phyloP scores from a whole-genome alignment of 2,329 filamentous ascomycete species.

The Myriangium duriaei region DNA sequence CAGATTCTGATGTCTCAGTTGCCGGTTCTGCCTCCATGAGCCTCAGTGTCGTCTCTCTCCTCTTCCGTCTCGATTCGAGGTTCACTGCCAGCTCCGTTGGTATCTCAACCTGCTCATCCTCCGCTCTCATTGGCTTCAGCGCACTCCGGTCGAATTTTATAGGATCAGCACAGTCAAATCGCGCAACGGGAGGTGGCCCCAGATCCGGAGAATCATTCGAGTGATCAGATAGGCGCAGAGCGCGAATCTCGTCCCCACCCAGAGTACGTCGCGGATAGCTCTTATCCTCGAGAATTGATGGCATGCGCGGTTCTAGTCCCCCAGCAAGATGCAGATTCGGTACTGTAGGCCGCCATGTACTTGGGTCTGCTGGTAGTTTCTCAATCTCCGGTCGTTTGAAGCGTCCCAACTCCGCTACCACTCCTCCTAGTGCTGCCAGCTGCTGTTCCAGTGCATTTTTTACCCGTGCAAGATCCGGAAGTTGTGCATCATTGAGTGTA shows the following conservation, averaged over 20 bases:
- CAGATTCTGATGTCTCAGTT: too few species aligned
- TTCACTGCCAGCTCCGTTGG: slow-evolving; percentile 31
- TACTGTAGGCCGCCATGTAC: slow-evolving; percentile 12
- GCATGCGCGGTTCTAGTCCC: slow-evolving; percentile 34
- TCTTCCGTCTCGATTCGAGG: slow-evolving; percentile 40
- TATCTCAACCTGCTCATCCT: slow-evolving; percentile 21
- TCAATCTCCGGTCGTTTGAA: slow-evolving; percentile 14
- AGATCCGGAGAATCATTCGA: slow-evolving; percentile 54
- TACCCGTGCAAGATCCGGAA: slow-evolving; percentile 55
- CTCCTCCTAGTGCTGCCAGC: slow-evolving; percentile 53
- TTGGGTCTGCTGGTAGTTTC: slow-evolving; percentile 14
- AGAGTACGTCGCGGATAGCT: slow-evolving; percentile 54
- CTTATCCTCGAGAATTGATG: slow-evolving; percentile 59
- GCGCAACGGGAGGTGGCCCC: slow-evolving; percentile 44
- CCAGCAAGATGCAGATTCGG: slow-evolving; percentile 31
- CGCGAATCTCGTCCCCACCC: slow-evolving; percentile 46
- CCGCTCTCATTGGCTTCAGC: slow-evolving; percentile 1
- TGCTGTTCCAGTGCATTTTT: slow-evolving; percentile 61
- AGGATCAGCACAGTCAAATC: slow-evolving; percentile 38
- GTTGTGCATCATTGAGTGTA: slow-evolving; percentile 44
- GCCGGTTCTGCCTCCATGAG: slow-evolving; percentile 21
- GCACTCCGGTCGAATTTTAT: slow-evolving; percentile 29
- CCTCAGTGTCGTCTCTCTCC: slow-evolving; percentile 37
- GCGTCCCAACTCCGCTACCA: slow-evolving; percentile 53
- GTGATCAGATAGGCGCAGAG: slow-evolving; percentile 37